Evolutionary conservation across 2,329 filamentous ascomycete species (phyloP).

Genomic region (Plenodomus lindquistii): DNA sequence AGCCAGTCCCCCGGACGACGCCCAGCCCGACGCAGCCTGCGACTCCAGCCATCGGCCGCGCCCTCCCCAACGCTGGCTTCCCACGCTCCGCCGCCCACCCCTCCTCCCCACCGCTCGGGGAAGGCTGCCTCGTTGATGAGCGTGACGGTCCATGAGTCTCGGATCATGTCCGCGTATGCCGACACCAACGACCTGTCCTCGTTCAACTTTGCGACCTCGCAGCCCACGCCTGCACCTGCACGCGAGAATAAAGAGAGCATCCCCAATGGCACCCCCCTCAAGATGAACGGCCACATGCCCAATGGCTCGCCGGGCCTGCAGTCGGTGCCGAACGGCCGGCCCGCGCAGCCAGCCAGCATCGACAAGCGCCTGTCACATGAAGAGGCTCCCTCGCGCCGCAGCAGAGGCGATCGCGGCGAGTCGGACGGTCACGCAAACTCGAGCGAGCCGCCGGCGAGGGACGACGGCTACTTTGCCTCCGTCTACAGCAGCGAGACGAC

Average conservation of each 20-base stretch:
- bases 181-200: slow-evolving; percentile 45
- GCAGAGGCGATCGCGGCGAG: slow-evolving; percentile 21
- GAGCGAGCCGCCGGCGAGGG: slow-evolving; percentile 36
- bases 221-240: slow-evolving; percentile 36
- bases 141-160: slow-evolving; percentile 40
- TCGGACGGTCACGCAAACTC: slow-evolving; percentile 29
- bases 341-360: slow-evolving; percentile 36
- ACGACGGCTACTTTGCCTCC: slow-evolving; percentile 54
- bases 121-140: slow-evolving; percentile 36
- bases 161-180: slow-evolving; percentile 57
- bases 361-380: slow-evolving; percentile 45
- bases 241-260: slow-evolving; percentile 25
- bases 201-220: slow-evolving; percentile 29
- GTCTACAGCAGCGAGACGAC: slow-evolving; percentile 40
- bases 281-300: slow-evolving; percentile 39
- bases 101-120: slow-evolving; percentile 30
- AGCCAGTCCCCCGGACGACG: slow-evolving; percentile 12
- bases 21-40: slow-evolving; percentile 12
- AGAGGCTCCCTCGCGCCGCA: slow-evolving; percentile 22
- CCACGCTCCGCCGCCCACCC: slow-evolving; percentile 28
- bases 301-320: slow-evolving; percentile 32
- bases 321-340: slow-evolving; percentile 42
- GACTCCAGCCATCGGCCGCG: slow-evolving; percentile 7
- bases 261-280: slow-evolving; percentile 32
- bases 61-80: slow-evolving; percentile 28